These are phyloP conservation scores for Physcomitrellopsis africana DNA, from an alignment of 225 moss, liverwort and hornwort species.

Conservation along the genomic window DNA sequence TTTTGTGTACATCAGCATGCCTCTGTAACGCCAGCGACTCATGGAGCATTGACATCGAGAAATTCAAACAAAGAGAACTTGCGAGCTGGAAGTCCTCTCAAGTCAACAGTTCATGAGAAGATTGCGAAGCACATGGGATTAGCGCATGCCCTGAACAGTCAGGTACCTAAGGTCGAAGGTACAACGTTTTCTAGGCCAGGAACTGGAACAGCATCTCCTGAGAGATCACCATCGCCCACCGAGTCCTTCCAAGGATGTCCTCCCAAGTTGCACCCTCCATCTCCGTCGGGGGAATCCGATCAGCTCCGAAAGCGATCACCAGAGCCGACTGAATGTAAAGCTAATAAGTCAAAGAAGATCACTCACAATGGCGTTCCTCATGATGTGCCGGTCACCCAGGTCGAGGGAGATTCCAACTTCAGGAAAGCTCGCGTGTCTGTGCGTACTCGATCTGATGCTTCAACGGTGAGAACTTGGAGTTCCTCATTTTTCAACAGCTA, in stretches of 20 bases:
- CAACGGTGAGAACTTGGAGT: slow-evolving; percentile 26
- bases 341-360: slow-evolving; percentile 38
- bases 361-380: slow-evolving; percentile 14
- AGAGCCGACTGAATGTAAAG: slow-evolving; percentile 32
- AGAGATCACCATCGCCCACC: slow-evolving; percentile 40
- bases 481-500: background rate
- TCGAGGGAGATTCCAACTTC: slow-evolving; percentile 41
- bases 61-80: too few relatives aligned
- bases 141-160: background rate
- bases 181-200: slow-evolving; percentile 3
- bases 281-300: slow-evolving; percentile 23
- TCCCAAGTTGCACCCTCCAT: slow-evolving; percentile 25
- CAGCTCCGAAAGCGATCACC: background rate
- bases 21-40: background rate
- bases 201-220: slow-evolving; percentile 24
- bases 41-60: slow-evolving; percentile 11
- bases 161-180: slow-evolving; percentile 21
- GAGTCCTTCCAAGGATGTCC: slow-evolving; percentile 7
- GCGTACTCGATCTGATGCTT: slow-evolving; percentile 27
- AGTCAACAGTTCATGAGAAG: background rate
- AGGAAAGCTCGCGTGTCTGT: slow-evolving; percentile 37
- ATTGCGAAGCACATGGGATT: background rate
- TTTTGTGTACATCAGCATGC: background rate
- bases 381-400: slow-evolving; percentile 30
- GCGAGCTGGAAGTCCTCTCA: slow-evolving; percentile 4